Evolutionary conservation across 2,329 filamentous ascomycete genomes (phyloP).

Genomic region (Trichoderma gracile): DNA sequence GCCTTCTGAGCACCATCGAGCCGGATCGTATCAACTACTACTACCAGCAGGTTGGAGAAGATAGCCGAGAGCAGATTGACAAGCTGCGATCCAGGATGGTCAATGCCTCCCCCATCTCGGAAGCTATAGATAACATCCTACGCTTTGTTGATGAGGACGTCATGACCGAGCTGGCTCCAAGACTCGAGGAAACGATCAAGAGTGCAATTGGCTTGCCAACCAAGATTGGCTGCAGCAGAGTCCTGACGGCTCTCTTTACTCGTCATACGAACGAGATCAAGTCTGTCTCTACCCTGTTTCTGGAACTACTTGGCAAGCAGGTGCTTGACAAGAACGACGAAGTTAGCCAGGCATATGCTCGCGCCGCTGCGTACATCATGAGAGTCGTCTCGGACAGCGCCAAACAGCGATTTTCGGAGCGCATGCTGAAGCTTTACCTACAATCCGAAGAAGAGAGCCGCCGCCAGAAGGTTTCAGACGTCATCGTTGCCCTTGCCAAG

Average conservation of each 20-base stretch:
- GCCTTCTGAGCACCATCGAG: constrained; percentile 82
- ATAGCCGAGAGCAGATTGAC: constrained; percentile 87
- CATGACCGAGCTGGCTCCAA: constrained; percentile 73
- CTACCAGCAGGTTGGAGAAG: constrained; percentile 83
- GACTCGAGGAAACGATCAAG: constrained; percentile 77
- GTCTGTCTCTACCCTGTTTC: constrained; percentile 72
- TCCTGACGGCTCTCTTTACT: constrained; percentile 82
- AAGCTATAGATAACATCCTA: constrained; percentile 86
- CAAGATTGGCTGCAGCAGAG: constrained; percentile 85
- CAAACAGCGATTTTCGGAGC: constrained; percentile 53
- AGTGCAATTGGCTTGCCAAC: constrained; percentile 86
- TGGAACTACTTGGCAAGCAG: constrained; percentile 76
- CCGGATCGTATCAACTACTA: constrained; percentile 88
- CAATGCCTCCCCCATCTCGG: constrained; percentile 83
- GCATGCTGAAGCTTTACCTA: constrained; percentile 73
- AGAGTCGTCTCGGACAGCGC: constrained; percentile 54
- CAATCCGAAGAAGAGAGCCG: constrained; percentile 73
- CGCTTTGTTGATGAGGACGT: constrained; percentile 76
- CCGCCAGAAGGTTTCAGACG: constrained; percentile 76
- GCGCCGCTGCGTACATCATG: constrained; percentile 81
- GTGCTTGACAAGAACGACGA: constrained; percentile 92
- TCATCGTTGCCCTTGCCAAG: constrained; percentile 80
- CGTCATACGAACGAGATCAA: constrained; percentile 74
- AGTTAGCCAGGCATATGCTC: constrained; percentile 85
- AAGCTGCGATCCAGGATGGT: constrained; percentile 80